Evolutionary conservation across 805 yeast genomes (phyloP), one percentile per base, ranked within the genome.

Genomic region (Spathaspora boniae): DNA sequence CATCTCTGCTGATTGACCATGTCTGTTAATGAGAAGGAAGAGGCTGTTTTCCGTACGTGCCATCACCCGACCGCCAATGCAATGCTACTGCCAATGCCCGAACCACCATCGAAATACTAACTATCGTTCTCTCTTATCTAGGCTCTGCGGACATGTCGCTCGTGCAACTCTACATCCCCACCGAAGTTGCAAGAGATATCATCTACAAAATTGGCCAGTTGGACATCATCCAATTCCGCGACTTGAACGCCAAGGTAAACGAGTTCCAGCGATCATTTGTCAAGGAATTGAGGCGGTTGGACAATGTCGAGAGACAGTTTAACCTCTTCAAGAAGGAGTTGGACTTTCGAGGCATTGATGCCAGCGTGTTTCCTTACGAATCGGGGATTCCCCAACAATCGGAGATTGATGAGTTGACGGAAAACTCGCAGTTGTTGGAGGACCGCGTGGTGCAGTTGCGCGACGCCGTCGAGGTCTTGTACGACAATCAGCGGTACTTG

Each of bases 71-170:
- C 23, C 23, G 15, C 15, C 9, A 2, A 28, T 29, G 12, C 23
- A 23, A 26, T 20, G 3, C 23, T 20, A 26, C 12, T 5, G 21
- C 6, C 15, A 12, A 25, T 18, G 12, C 25, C 16, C 16, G 14
- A 46, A 50, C 54, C 45, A 49, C 47, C 53, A 6, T 12, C 4
- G 9, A 25, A 9, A 18, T 38, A 41, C 42, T 47, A 47, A 47
- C 48, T 16, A 5, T n/a, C 11, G 9, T 9, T 9, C 6, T 29
- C 14, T 21, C 11, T 11, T 11, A n/a, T 22, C 25, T 11, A 22
- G 25, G n/a, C 72, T 89, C 98, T 39, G 98, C 98, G 82, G 95
- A 86, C 53, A 94, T 93, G 98, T 78, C 95, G 32, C 75, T 89
- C 50, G 84, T 91, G 35, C 96, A 93, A 67, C 70, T 93, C 48